A percentile compares a stretch with the other conserved stretches of the same genome.
phyloP scores from a whole-genome alignment of 2,329 filamentous ascomycete species.

The Trichocomaceae sp. region DNA sequence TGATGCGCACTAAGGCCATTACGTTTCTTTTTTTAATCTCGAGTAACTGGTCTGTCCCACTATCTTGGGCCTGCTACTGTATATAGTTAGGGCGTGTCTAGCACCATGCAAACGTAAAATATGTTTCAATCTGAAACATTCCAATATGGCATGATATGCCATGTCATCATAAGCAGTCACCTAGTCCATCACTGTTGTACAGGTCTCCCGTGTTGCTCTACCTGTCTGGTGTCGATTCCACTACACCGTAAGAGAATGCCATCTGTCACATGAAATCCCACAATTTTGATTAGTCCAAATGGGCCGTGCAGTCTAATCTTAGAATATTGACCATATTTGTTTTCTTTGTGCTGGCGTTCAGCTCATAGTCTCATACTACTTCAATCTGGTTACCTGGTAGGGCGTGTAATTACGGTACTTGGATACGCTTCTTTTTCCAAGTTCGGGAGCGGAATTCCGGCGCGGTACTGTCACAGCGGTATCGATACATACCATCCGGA shows the following conservation, averaged over 20 bases:
- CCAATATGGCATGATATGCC: neutral
- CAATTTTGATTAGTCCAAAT: neutral
- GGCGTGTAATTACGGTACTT: neutral
- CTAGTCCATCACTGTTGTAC: too few species aligned
- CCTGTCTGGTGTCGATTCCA: neutral
- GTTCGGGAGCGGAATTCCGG: neutral
- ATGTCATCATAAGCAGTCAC: neutral
- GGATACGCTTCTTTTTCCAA: neutral
- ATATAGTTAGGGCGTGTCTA: neutral
- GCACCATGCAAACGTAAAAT: neutral
- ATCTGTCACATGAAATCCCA: neutral
- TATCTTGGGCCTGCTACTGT: conserved; percentile 8
- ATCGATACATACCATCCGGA: neutral
- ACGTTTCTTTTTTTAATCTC: neutral
- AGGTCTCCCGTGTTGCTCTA: too few species aligned
- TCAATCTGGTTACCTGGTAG: too few species aligned
- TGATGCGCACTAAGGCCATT: too few species aligned
- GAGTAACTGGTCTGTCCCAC: neutral
- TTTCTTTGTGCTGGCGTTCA: too few species aligned
- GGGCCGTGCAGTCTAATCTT: neutral
- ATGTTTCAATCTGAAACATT: neutral
- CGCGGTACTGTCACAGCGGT: conserved; percentile 1
- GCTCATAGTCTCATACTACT: too few species aligned
- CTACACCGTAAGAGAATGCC: neutral
- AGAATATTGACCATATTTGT: neutral